phyloP scores from a whole-genome alignment of 345 rosid genomes.

The Nasturtium officinale region DNA sequence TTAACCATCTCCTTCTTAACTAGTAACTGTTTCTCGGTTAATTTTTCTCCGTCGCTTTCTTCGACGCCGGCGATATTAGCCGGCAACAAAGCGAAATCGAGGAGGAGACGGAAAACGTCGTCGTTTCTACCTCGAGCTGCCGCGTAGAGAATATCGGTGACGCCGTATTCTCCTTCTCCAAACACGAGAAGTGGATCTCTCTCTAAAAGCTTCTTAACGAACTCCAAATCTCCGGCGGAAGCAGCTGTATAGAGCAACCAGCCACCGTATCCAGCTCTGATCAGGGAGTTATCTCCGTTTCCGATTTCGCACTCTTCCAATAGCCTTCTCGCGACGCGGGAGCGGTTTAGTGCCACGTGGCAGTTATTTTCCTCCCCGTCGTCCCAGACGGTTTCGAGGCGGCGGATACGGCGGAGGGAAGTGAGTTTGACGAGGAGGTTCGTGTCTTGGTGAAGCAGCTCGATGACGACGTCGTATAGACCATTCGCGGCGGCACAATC shows the following conservation, averaged over 20 bases:
- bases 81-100: conserved; percentile 50
- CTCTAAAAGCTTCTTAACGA: conserved; percentile 64
- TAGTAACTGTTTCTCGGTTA: conserved; percentile 44
- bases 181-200: conserved; percentile 88
- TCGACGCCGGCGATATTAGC: conserved; percentile 46
- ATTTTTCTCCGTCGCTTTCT: conserved; percentile 32
- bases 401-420: conserved; percentile 93
- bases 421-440: conserved; percentile 97
- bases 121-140: conserved; percentile 74
- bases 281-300: conserved; percentile 61
- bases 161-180: conserved; percentile 97
- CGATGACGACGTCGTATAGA: conserved; percentile 73
- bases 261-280: conserved; percentile 94
- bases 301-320: conserved; percentile 65
- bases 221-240: conserved; percentile 80
- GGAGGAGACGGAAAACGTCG: conserved; percentile 65
- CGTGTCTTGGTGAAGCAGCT: conserved; percentile 85
- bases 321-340: conserved; percentile 67
- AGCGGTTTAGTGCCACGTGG: conserved; percentile 70
- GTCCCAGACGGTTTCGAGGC: conserved; percentile 97
- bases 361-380: conserved; percentile 69
- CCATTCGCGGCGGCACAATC: conserved; percentile 99
- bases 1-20: conserved; percentile 75
- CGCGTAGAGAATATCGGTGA: conserved; percentile 79
- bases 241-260: conserved; percentile 97